A percentile compares a stretch with the other conserved stretches of the same genome.
phyloP scores from a whole-genome alignment of 345 rosid species.

The Raphanus sativus region DNA sequence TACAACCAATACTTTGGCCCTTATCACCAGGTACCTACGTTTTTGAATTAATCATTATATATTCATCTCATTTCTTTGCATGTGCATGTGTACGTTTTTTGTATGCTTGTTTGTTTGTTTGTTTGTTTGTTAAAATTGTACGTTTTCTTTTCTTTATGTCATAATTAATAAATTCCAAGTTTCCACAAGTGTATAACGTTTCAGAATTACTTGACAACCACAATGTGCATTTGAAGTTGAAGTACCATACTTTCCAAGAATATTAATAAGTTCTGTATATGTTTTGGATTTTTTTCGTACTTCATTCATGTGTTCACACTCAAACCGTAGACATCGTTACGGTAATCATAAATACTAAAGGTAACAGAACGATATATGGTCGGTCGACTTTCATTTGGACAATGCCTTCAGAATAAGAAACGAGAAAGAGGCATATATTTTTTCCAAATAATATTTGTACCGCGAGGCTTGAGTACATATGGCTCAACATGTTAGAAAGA shows the following conservation, averaged over 20 bases:
- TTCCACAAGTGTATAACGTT: not conserved
- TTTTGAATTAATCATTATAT: slow-evolving; percentile 15
- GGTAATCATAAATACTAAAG: not conserved
- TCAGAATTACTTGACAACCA: not conserved
- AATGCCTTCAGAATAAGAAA: not conserved
- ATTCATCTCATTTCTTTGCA: not conserved
- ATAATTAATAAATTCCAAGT: not conserved
- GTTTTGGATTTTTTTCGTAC: not conserved
- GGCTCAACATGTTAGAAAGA: not conserved
- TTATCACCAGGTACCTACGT: slow-evolving; percentile 42
- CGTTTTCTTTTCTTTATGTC: not conserved
- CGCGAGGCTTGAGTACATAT: not conserved
- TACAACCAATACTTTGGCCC: slow-evolving; percentile 70
- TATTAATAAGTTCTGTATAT: not conserved
- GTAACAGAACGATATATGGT: not conserved
- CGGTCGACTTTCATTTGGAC: not conserved
- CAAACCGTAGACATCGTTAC: not conserved
- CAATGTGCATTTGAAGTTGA: not conserved
- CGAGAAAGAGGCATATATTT: not conserved
- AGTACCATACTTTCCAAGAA: not conserved
- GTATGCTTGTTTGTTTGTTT: not conserved
- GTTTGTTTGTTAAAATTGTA: not conserved
- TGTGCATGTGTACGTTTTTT: slow-evolving; percentile 9
- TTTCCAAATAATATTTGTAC: not conserved
- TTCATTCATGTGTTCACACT: not conserved